Evolutionary conservation across 2,329 filamentous ascomycete genomes (phyloP).

Genomic region (Ceratocystis eucalypticola): DNA sequence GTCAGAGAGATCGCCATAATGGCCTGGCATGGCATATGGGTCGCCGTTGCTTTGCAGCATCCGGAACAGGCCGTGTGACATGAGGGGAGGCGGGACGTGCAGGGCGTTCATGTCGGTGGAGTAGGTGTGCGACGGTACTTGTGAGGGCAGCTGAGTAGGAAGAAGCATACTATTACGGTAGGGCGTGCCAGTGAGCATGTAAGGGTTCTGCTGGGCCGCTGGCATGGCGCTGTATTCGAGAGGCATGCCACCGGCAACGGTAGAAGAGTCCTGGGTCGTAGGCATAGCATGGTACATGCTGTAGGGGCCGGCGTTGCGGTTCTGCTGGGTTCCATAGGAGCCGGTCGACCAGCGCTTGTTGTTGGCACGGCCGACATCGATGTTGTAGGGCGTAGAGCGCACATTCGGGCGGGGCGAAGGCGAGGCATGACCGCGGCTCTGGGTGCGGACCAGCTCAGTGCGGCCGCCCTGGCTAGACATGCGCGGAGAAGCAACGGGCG

Average conservation of each 20-base stretch:
- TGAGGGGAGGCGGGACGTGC: slow-evolving; percentile 43
- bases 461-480: slow-evolving; percentile 45
- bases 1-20: slow-evolving; percentile 60
- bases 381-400: slow-evolving; percentile 56
- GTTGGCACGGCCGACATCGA: slow-evolving; percentile 43
- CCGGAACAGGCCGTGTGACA: slow-evolving; percentile 60
- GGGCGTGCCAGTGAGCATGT: slow-evolving; percentile 39
- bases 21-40: slow-evolving; percentile 50
- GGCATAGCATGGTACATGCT: slow-evolving; percentile 46
- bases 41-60: slow-evolving; percentile 65
- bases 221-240: slow-evolving; percentile 43
- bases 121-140: slow-evolving; percentile 28
- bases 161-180: slow-evolving; percentile 48
- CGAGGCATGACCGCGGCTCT: slow-evolving; percentile 56
- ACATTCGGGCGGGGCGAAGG: slow-evolving; percentile 56
- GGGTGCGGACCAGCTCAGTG: slow-evolving; percentile 47
- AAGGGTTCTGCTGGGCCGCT: slow-evolving; percentile 42
- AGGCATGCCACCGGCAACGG: slow-evolving; percentile 34
- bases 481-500: slow-evolving; percentile 57
- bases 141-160: slow-evolving; percentile 33
- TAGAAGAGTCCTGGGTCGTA: slow-evolving; percentile 39
- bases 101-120: slow-evolving; percentile 30
- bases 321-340: slow-evolving; percentile 48
- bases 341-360: slow-evolving; percentile 69
- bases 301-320: slow-evolving; percentile 45